Conservation (phyloP, 2,329 filamentous ascomycete genomes). For the Septoria petroselini region DNA sequence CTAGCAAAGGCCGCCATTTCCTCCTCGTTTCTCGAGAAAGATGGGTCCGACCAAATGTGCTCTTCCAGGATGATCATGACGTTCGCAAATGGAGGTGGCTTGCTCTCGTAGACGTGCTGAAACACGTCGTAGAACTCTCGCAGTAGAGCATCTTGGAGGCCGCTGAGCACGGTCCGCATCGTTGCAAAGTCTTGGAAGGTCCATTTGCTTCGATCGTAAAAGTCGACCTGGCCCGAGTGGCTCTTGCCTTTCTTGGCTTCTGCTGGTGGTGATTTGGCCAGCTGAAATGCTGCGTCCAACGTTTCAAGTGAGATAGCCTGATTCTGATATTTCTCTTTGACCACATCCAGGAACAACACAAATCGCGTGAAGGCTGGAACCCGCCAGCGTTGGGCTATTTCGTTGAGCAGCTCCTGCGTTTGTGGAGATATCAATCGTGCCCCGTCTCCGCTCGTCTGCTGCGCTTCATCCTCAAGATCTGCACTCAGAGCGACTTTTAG, state of each 20-base stretch:
- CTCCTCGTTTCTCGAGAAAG: conserved; percentile 67
- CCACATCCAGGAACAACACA: conserved; percentile 78
- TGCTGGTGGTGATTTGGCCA: conserved; percentile 66
- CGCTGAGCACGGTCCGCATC: conserved; percentile 72
- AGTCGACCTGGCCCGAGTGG: conserved; percentile 45
- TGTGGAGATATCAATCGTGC: conserved; percentile 64
- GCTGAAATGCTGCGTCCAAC: conserved; percentile 77
- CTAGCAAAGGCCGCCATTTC: conserved; percentile 69
- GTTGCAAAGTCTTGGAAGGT: conserved; percentile 49
- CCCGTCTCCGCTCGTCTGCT: conserved; percentile 51
- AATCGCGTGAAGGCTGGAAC: conserved; percentile 78
- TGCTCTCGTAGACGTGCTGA: conserved; percentile 84
- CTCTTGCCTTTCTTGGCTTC: conserved; percentile 50
- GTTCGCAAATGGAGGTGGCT: conserved; percentile 74
- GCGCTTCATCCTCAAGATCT: conserved; percentile 56
- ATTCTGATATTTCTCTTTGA: conserved; percentile 79
- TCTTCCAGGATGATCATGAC: conserved; percentile 77
- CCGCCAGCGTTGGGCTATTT: conserved; percentile 84
- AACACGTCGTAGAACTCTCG: conserved; percentile 85
- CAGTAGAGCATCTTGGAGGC: conserved; percentile 75
- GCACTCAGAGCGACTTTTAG: conserved; percentile 69
- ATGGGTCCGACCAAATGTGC: conserved; percentile 75
- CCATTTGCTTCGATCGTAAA: conserved; percentile 53
- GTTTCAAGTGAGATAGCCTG: conserved; percentile 78
- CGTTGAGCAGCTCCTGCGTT: conserved; percentile 77